Evolutionary conservation across 1,284 basidiomycete species (phyloP).

Genomic region (Tylopilus microsporus): DNA sequence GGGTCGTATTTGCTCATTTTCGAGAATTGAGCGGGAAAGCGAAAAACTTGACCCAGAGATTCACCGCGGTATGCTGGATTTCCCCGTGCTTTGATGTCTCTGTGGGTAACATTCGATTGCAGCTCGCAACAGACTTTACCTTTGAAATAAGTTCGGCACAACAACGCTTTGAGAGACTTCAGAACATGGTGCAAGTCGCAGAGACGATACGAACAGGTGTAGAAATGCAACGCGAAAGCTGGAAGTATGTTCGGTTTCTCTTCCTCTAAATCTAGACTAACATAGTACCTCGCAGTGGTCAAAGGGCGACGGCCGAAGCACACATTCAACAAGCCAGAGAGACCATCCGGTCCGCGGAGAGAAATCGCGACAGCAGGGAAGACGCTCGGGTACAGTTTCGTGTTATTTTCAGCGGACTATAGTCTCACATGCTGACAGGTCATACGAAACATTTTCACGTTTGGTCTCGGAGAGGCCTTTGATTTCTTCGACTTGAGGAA

Average conservation of each 20-base stretch:
- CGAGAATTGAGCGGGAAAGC: constrained; percentile 4
- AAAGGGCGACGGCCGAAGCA: constrained; percentile 4
- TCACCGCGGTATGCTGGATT: constrained; percentile 4
- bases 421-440: constrained; percentile 1
- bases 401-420: background rate
- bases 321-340: constrained; percentile 13
- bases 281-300: constrained; percentile 8
- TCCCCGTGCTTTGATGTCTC: too few relatives aligned
- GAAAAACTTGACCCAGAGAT: constrained; percentile 9
- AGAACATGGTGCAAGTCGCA: background rate
- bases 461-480: constrained; percentile 15
- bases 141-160: constrained; percentile 9
- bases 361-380: constrained; percentile 13
- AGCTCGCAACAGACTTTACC: constrained; percentile 15
- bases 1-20: constrained; percentile 7
- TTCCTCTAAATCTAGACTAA: background rate
- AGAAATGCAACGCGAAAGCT: constrained; percentile 7
- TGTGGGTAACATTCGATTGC: background rate
- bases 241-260: constrained; percentile 1
- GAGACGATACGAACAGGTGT: background rate
- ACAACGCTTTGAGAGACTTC: constrained; percentile 1
- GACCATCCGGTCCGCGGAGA: constrained; percentile 14
- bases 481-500: constrained; percentile 18
- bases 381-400: constrained; percentile 12
- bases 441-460: constrained; percentile 15